phyloP scores from a whole-genome alignment of 2,329 filamentous ascomycete genomes.

The Delphinella strobiligena region DNA sequence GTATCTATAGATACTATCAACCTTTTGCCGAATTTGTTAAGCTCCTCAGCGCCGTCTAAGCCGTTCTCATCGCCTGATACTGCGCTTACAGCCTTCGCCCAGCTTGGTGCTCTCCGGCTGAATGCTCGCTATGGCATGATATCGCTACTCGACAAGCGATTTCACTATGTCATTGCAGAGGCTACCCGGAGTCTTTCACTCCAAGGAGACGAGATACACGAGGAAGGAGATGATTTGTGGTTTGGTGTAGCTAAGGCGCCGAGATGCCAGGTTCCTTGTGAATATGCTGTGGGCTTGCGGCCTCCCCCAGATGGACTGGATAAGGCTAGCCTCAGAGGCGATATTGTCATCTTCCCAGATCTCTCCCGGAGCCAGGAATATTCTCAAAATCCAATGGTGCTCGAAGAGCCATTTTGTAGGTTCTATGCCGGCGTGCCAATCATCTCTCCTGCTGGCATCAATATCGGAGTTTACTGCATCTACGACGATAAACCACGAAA shows the following conservation, averaged over 20 bases:
- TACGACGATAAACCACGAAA: slow-evolving; percentile 15
- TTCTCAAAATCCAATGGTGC: too few relatives aligned
- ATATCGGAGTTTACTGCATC: slow-evolving; percentile 21
- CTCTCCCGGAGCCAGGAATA: slow-evolving; percentile 19
- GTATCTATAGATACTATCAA: too few relatives aligned
- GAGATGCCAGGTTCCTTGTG: slow-evolving; percentile 14
- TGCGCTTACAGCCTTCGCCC: slow-evolving; percentile 36
- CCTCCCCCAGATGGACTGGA: slow-evolving; percentile 1
- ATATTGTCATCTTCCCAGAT: slow-evolving; percentile 13
- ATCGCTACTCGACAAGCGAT: slow-evolving; percentile 38
- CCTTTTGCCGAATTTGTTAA: too few relatives aligned
- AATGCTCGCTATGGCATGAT: slow-evolving; percentile 38
- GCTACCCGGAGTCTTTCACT: slow-evolving; percentile 37
- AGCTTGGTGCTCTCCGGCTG: slow-evolving; percentile 39
- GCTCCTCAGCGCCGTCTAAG: slow-evolving; percentile 12
- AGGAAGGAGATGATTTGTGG: slow-evolving; percentile 17
- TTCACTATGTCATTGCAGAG: slow-evolving; percentile 43
- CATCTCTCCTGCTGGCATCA: slow-evolving; percentile 18
- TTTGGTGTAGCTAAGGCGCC: slow-evolving; percentile 19
- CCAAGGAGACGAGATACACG: slow-evolving; percentile 15
- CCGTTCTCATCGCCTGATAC: slow-evolving; percentile 17
- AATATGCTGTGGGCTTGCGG: slow-evolving; percentile 18
- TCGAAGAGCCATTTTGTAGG: too few relatives aligned
- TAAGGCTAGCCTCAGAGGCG: too few relatives aligned
- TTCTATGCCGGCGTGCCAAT: slow-evolving; percentile 25